Evolutionary conservation across 1,284 basidiomycete genomes (phyloP), one percentile per base, ranked within the genome.

Genomic region (Fomitiporia mediterranea): DNA sequence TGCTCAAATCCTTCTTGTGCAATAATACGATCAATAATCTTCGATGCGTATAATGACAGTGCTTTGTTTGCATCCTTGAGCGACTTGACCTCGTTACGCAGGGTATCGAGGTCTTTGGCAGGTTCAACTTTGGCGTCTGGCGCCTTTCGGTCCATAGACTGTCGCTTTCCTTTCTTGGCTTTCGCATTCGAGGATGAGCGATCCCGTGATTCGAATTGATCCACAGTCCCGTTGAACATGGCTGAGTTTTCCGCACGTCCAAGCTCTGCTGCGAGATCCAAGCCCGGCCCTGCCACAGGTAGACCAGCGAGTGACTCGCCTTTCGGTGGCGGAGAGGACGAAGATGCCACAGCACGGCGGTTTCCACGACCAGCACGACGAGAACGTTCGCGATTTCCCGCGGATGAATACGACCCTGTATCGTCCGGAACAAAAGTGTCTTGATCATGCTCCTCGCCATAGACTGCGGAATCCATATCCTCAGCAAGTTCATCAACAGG

Each of bases 1-100:
- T 94, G 90, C 70, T 98, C 94, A 71, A 93, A 96, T 28, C 93
- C 94, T 70, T 95, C 93, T 67, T 92, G 85, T 2, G 91, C 82
- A 60, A 96, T 93, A 68, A 98, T 96, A 53, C 94, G 84, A 74
- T 98, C 93, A 64, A 98, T 88, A 65, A 98, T 97, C 77, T 97
- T 98, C 54, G 91, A 93, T 17, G 94, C 93, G 68, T 98, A 98
- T 21, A 98, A 74, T 15, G 91, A 91, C 9, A 98, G 75, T 0
- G 93, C 94, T 69, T 95, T 95, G 78, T 97, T 97, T 46, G 92
- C 91, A 68, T 98, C 95, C 68, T 89, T 91, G 68, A 97, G 81
- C 39, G 83, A 85, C 71, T 94, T 94, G 66, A 96, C 84, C 70
- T 97, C 94, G 19, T 72, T 79, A 43, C 84, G 78, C 44, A 93